phyloP scores from a whole-genome alignment of 1,139 yeast species.

The Magnusiomyces tetraspermus region DNA sequence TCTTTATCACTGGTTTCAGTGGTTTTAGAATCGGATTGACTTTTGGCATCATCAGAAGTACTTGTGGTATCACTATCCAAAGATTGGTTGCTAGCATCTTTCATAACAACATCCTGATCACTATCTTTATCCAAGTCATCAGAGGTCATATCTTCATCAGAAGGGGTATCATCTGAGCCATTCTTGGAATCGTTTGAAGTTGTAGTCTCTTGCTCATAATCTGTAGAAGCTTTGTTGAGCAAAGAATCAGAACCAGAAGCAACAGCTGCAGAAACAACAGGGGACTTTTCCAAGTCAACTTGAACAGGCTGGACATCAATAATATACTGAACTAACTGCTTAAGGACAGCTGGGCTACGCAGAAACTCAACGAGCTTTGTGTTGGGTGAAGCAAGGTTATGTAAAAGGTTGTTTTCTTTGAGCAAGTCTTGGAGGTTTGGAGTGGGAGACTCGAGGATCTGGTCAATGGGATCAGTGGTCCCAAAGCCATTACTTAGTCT shows the following conservation, averaged over 20 bases:
- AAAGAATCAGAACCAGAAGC: neutral
- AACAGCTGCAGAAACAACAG: neutral
- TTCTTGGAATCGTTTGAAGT: no score
- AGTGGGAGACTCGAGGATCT: constrained; percentile 53
- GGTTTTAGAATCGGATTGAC: neutral
- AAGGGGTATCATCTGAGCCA: neutral
- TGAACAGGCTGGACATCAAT: constrained; percentile 31
- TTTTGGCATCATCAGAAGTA: neutral
- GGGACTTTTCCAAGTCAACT: neutral
- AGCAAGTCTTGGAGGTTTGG: constrained; percentile 54
- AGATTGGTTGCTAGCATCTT: constrained; percentile 13
- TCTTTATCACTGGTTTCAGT: constrained; percentile 11
- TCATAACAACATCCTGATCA: constrained; percentile 2
- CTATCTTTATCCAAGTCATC: neutral
- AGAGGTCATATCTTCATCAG: neutral
- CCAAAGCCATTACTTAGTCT: constrained; percentile 80
- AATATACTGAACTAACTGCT: constrained; percentile 57
- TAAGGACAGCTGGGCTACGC: constrained; percentile 61
- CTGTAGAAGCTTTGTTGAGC: neutral
- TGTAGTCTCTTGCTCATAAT: no score
- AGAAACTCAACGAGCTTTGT: constrained; percentile 72
- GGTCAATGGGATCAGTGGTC: constrained; percentile 63
- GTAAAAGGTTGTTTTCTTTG: constrained; percentile 79
- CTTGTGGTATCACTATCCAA: neutral
- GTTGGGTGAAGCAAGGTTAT: constrained; percentile 76